Evolutionary conservation across 176 grass and related monocot species (phyloP), one percentile per base, ranked within the genome.

Genomic region (Otatea glauca): DNA sequence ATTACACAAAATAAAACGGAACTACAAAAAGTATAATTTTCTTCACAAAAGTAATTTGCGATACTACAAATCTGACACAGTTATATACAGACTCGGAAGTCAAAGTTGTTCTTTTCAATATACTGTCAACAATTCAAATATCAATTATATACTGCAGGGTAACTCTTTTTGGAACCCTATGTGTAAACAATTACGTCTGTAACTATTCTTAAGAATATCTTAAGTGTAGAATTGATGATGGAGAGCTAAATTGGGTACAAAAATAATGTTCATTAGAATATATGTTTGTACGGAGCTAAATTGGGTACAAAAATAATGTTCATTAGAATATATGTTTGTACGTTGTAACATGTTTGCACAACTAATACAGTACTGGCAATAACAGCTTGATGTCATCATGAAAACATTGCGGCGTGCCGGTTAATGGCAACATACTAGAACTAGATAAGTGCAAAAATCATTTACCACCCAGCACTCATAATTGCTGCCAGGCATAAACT

Each of bases 301-400:
- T 83, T 83, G 44, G 42, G 24, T 68, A 50, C 70, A 75, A 20
- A 75, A 76, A 43, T 75, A 63, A 69, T 51, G 39, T 86, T 34
- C 43, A 13, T 25, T 56, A 44, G 59, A 35, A 64, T 41, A 75
- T 37, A 73, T 37, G 35, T 37, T 37, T 37, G 35, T 37, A 37
- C 4, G 35, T 37, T 4, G 35, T 37, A 37, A 37, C 17, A 42
- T 69, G 34, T 85, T n/a, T 32, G 47, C 6, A 15, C 9, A 80
- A 74, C 6, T 38, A 74, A 88, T 53, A 63, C 21, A 69, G 11
- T 49, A 23, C 5, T 74, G 47, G 5, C 8, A 62, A 45, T 53
- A 87, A 87, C 48, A 43, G 9, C 4, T 45, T 47, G 58, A 65
- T 39, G 73, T 5, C 38, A 3, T 50, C 64, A 62, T 70, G 20